Base-by-base conservation (phyloP, 2,329 filamentous ascomycete species). In the Periconia digitata region DNA sequence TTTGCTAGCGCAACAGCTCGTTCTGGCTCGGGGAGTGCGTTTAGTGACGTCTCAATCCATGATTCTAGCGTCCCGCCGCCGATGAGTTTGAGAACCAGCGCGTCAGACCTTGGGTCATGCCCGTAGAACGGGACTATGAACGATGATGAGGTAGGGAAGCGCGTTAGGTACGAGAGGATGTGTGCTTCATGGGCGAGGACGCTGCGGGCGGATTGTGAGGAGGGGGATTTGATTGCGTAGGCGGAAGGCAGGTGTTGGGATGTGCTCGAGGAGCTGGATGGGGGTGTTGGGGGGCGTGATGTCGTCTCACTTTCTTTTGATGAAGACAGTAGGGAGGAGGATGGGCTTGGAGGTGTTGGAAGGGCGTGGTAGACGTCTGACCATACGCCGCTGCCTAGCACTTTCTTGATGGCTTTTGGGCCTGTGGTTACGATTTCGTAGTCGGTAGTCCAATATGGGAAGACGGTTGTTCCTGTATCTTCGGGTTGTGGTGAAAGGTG, bases 191-290 rank as follows among this genome's bases (percentile, higher is more conserved):
- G 56, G 12, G 39, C 40, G 8, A 72, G 57, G 4, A 71, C 67
- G 15, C 55, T 56, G 21, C 62, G 63, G 10, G 69, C 63, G 29
- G 63, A 58, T 12, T 54, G 56, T 18, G 59, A 60, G 7, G 58
- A 62, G 8, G 69, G 67, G 7, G 59, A 53, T 41, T 72, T 72
- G 56, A 72, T 62, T 1, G 69, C 69, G 51, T 70, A 71, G 18
- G 59, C 52, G 4, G 44, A 41, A 6, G 59, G 60, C 27, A 54
- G 37, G 3, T 35, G 23, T 15, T 40, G 13, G 3, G 21, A 15
- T 4, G 27, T 15, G 16, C 49, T 46, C 1, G 49, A 53, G 8
- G 56, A 23, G 39, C 51, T 53, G 8, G 54, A 62, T 16, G 52
- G 55, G 10, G 66, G 67, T 15, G 67, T 65, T 6, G 60, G 43